Evolutionary conservation across 2,329 filamentous ascomycete species (phyloP), one percentile per base, ranked within the genome.

Genomic region (Epichloe elymi): DNA sequence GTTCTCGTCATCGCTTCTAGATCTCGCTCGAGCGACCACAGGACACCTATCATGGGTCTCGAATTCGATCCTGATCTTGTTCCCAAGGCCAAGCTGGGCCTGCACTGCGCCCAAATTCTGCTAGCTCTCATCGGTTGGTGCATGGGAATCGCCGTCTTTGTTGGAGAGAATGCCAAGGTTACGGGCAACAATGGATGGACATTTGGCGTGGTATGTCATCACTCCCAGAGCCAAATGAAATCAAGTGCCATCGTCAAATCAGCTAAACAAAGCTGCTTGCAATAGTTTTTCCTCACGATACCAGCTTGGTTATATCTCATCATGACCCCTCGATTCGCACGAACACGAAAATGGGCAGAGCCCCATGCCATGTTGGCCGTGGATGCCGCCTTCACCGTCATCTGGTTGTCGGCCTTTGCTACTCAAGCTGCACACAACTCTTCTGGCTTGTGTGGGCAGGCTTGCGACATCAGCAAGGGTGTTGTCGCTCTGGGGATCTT

Each of bases 391-490:
- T 82, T 74, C 61, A 68, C 70, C 60, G 63, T 85, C 56, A 66
- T 85, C 55, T 85, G 82, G 81, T 70, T 86, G 42, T 82, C 81
- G 3, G 82, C 76, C 17, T 85, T 85, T 61, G 76, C 82, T 33
- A 75, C 78, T 17, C 79, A 85, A 60, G 81, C 82, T 2, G 72
- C 77, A 8, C 85, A 79, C 67, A 84, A 85, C 66, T 70, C 72
- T 3, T 69, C 71, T 20, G 71, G 71, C 53, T 66, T 71, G 30
- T 84, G 80, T 59, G 76, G 76, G 3, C 64, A 68, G 35, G 77
- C 67, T 38, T 85, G 82, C 62, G 64, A 67, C n/a, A 63, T 78
- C 46, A 83, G 80, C 70, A 83, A 82, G 62, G 79, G 71, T 51
- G 72, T 83, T 54, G 80, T 85, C 23, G 82, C 70, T 23, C 60